phyloP scores from a whole-genome alignment of 441 rosid species.

The Hura crepitans region DNA sequence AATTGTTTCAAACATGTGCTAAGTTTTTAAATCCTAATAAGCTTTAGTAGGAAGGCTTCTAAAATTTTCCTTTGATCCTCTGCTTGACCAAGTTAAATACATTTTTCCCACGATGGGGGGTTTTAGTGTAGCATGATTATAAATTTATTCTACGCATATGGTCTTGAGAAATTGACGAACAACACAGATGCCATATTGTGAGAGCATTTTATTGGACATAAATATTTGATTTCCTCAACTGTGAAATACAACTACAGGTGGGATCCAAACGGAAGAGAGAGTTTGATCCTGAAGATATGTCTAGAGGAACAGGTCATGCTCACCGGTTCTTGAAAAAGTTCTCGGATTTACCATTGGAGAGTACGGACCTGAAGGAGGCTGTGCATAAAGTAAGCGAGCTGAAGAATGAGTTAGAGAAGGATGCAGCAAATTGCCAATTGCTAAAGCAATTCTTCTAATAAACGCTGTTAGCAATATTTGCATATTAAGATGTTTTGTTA shows the following conservation, averaged over 20 bases:
- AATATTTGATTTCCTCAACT: not conserved
- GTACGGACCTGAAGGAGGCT: conserved; percentile 74
- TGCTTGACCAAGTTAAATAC: too few relatives aligned
- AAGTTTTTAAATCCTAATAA: not conserved
- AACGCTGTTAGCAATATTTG: not conserved
- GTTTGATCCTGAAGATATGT: conserved; percentile 48
- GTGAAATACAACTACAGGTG: conserved; percentile 43
- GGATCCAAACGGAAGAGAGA: conserved; percentile 70
- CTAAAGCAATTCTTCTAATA: conserved; percentile 61
- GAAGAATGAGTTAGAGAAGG: conserved; percentile 65
- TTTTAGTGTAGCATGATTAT: too few relatives aligned
- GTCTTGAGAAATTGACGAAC: not conserved
- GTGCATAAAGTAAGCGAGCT: conserved; percentile 47
- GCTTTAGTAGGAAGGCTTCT: not conserved
- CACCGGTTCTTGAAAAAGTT: conserved; percentile 68
- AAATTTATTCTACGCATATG: too few relatives aligned
- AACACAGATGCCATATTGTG: too few relatives aligned
- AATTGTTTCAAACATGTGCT: not conserved
- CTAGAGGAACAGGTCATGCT: conserved; percentile 74
- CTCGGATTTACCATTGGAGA: conserved; percentile 80
- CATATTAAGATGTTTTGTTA: not conserved
- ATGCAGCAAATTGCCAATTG: conserved; percentile 59
- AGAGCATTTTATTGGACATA: not conserved
- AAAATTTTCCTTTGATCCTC: too few relatives aligned
- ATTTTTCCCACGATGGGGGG: too few relatives aligned